Evolutionary conservation across 2,329 filamentous ascomycete species (phyloP), one percentile per base, ranked within the genome.

Genomic region (Pseudocercospora eumusae): DNA sequence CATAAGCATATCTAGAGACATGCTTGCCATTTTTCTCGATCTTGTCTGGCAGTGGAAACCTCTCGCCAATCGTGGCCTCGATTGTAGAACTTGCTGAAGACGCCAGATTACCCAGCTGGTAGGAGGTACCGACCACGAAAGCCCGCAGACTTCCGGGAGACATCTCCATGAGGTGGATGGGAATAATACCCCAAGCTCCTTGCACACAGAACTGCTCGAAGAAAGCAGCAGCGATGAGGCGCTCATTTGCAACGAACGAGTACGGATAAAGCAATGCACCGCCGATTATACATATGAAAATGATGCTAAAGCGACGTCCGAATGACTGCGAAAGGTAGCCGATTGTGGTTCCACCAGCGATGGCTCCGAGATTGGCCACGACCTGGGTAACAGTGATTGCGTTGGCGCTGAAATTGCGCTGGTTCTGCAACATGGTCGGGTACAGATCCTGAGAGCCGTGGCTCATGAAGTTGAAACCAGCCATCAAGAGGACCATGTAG

Each of bases 381-480:
- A 81, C 79, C 62, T 82, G 80, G 1, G 80, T 81, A 4, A 82
- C 75, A 1, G 80, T 82, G 4, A 81, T 78, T 2, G 71, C 75
- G 61, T 81, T 76, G 28, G 76, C 59, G 8, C 77, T 80, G 75
- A 86, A 86, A 58, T 79, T 76, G 74, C 82, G 85, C 68, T 86
- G 81, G 66, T 82, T 90, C 76, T 77, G 69, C 13, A 86, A 72
- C 79, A 87, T 83, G 3, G 84, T 86, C 0, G 83, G 84, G 66
- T 86, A 88, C 1, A 87, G 75, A 74, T 88, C 85, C 70, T 89
- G 86, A 21, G 86, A 89, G 58, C 90, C 90, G 73, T 93, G 90
- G 18, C 87, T 90, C 89, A 95, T 92, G 73, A 95, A 96, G 78
- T 96, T 96, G 81, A 96, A 95, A 3, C 91, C 91, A 1, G 91